Conservation (phyloP, 73 alveolate species). For the Effrenium voratum region DNA sequence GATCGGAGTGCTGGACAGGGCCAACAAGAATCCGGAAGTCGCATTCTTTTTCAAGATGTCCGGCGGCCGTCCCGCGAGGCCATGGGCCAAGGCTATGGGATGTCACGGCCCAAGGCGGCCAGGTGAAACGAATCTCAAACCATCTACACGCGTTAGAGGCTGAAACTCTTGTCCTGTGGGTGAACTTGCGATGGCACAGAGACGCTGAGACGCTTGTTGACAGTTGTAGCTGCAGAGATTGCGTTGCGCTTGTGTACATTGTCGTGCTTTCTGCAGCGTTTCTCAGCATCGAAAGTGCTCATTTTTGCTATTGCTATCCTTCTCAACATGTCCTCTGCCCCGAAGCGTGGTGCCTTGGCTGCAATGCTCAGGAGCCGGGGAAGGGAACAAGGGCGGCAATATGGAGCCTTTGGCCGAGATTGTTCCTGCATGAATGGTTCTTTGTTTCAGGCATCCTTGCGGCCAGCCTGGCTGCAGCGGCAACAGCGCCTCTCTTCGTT, state of each 20-base stretch:
- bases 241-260: not conserved
- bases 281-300: not conserved
- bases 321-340: slow-evolving; percentile 48
- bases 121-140: not conserved
- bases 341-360: slow-evolving; percentile 43
- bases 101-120: not conserved
- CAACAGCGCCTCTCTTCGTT: slow-evolving; percentile 66
- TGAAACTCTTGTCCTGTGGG: not conserved
- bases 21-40: not conserved
- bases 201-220: not conserved
- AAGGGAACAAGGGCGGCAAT: not conserved
- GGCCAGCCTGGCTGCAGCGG: slow-evolving; percentile 61
- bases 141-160: too few species aligned
- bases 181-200: not conserved
- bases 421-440: not conserved
- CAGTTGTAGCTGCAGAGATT: not conserved
- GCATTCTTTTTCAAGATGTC: not conserved
- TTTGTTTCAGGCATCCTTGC: not conserved
- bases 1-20: too few species aligned
- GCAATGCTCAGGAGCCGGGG: not conserved
- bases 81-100: slow-evolving; percentile 35
- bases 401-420: not conserved
- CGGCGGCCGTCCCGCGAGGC: not conserved
- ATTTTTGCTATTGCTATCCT: not conserved
- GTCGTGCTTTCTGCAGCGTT: not conserved